phyloP scores from a whole-genome alignment of 441 rosid genomes.

The Flueggea neowawraea region DNA sequence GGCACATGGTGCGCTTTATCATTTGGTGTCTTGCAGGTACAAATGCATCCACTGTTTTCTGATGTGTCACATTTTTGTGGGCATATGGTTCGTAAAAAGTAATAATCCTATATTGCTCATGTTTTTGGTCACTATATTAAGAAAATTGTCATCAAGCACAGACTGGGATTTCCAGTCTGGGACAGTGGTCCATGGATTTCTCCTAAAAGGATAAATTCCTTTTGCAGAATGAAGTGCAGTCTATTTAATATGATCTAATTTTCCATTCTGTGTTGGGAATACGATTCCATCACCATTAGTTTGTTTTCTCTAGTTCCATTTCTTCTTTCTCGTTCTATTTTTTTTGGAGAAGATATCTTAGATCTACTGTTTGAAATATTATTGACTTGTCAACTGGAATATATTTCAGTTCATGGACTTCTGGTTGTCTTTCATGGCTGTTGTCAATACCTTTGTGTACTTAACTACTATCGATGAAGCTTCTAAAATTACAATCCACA shows the following conservation, averaged over 20 bases:
- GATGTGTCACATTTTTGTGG: background rate
- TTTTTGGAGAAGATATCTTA: background rate
- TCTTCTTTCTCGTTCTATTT: background rate
- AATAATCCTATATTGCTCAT: background rate
- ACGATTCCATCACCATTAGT: no score
- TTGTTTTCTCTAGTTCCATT: no score
- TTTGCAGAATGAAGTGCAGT: no score
- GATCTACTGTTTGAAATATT: slow-evolving; percentile 12
- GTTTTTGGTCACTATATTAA: no score
- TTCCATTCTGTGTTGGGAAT: no score
- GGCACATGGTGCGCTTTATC: slow-evolving; percentile 91
- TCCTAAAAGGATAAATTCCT: no score
- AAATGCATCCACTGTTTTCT: background rate
- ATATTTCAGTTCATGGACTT: slow-evolving; percentile 96
- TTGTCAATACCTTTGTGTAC: slow-evolving; percentile 86
- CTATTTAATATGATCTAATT: no score
- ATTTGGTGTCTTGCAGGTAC: slow-evolving; percentile 83
- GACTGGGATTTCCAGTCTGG: no score
- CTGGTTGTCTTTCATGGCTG: slow-evolving; percentile 99
- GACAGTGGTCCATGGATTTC: no score
- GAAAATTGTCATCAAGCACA: no score
- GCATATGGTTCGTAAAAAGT: background rate
- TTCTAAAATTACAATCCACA: slow-evolving; percentile 78
- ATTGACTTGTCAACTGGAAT: slow-evolving; percentile 17
- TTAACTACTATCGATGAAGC: slow-evolving; percentile 70